These are phyloP conservation scores for Pichia sp. DNA, from an alignment of 1,139 yeast genomes.

Conservation along the genomic window DNA sequence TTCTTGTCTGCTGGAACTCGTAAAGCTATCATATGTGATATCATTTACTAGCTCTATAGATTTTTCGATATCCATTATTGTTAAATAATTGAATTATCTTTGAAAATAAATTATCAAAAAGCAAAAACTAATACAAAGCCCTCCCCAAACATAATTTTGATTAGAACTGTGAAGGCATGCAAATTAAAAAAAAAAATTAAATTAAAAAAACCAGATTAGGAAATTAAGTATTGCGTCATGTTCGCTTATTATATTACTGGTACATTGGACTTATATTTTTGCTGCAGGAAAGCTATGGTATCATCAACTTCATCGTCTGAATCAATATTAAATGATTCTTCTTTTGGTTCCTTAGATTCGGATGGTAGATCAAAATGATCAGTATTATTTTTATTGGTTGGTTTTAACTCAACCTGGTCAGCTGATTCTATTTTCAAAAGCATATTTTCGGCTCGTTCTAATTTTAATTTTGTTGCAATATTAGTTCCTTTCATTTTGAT, in stretches of 20 bases:
- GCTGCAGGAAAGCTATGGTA: conserved; percentile 10
- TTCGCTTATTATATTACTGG: background rate
- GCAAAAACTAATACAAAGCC: too few species aligned
- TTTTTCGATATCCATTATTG: too few species aligned
- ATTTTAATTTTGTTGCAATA: conserved; percentile 17
- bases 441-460: conserved; percentile 15
- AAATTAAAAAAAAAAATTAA: too few species aligned
- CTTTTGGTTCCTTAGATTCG: background rate
- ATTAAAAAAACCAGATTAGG: too few species aligned
- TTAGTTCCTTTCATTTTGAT: conserved; percentile 16
- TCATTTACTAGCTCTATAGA: too few species aligned
- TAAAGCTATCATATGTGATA: too few species aligned
- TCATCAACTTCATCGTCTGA: conserved; percentile 5
- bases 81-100: too few species aligned
- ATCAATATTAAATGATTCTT: background rate
- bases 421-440: background rate
- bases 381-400: background rate
- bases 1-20: too few species aligned
- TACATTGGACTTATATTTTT: conserved; percentile 6
- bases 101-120: too few species aligned
- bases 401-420: background rate
- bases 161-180: too few species aligned
- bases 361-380: too few species aligned
- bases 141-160: too few species aligned
- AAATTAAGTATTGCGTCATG: background rate